Conservation (phyloP, 129 eudicot genomes). For the Tanacetum coccineum region DNA sequence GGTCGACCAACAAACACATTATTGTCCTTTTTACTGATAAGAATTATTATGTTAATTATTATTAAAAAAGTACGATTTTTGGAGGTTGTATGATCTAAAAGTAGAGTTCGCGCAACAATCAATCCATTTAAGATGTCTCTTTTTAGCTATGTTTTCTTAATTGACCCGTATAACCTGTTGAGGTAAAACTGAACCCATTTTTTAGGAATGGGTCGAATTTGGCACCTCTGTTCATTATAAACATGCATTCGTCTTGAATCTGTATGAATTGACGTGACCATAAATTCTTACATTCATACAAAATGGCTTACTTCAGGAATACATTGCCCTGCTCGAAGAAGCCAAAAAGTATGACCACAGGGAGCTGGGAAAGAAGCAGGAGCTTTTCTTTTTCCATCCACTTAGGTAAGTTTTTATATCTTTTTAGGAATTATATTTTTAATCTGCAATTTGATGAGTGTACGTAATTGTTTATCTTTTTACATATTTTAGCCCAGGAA, state of each 20-base stretch:
- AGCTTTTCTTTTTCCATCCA: slow-evolving; percentile 94
- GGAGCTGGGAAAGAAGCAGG: slow-evolving; percentile 77
- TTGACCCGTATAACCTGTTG: no score
- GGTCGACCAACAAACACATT: no score
- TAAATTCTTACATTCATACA: not conserved
- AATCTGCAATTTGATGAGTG: not conserved
- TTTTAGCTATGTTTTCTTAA: no score
- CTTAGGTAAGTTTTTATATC: slow-evolving; percentile 46
- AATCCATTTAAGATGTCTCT: no score
- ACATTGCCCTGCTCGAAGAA: slow-evolving; percentile 73
- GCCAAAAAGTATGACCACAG: slow-evolving; percentile 96
- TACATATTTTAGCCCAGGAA: slow-evolving; percentile 73
- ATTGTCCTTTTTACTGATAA: no score
- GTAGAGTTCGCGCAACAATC: no score
- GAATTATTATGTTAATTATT: no score
- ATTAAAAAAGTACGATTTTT: no score
- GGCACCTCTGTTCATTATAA: not conserved
- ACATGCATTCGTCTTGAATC: not conserved
- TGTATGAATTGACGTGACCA: not conserved
- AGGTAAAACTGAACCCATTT: no score
- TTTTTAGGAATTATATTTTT: not conserved
- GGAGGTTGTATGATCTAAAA: no score
- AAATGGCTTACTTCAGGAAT: slow-evolving; percentile 76
- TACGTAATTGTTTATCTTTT: slow-evolving; percentile 4
- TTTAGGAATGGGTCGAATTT: no score